Evolutionary conservation across 306 rosid species (phyloP), one percentile per base, ranked within the genome.

Genomic region (Malus asiatica): DNA sequence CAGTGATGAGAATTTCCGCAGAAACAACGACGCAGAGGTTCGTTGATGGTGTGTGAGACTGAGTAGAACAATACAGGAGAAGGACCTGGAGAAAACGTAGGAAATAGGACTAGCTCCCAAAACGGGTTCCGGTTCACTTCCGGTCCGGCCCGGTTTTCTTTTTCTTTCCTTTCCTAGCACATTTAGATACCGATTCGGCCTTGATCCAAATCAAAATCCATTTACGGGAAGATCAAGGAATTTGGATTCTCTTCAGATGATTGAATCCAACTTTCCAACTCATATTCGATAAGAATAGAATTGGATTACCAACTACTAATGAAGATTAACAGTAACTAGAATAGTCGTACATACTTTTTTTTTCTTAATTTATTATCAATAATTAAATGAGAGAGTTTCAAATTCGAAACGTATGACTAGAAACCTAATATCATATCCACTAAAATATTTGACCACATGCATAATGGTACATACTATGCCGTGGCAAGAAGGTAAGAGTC

Each of bases 1-100:
- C 42, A 57, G 5, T 13, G 13, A n/a, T 44, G 32, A 19, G 38
- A 61, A 45, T 83, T 74, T 85, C 70, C 33, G 46, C 29, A 72
- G 80, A 67, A 80, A 78, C 57, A 80, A 32, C 38, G 16, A 25
- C 35, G 11, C 68, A 64, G 44, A 64, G 68, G 68, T 32, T 48
- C 55, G 19, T 64, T 64, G 68, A 64, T 30, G 42, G 68, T 30
- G 13, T 29, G 68, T 18, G 68, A 15, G n/a, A 22, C 65, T 25
- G 19, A 4, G 42, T 15, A 32, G 23, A 32, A 64, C 68, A 64
- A 64, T 32, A 29, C 3, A 1, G 12, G 44, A 63, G 32, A 23
- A 13, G 23, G 3, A 23, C 38, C 4, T 27, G 11, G 66, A 14
- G 35, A 61, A 29, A 27, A 27, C 20, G 40, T 35, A 35, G 40